Base-by-base conservation (phyloP, 495 filamentous ascomycete species). In the Penicillium ochrochloron region DNA sequence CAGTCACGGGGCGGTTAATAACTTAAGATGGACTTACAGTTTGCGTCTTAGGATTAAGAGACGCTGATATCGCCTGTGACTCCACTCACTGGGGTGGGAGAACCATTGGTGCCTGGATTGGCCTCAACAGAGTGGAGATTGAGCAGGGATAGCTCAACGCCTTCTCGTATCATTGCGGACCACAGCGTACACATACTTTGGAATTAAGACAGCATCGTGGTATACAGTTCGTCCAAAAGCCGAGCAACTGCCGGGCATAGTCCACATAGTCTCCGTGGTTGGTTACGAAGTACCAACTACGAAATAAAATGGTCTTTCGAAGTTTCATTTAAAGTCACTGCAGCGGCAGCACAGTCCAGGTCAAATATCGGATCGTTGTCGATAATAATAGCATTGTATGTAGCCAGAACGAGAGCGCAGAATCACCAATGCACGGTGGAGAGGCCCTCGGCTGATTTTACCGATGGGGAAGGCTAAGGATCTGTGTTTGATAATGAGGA, bases 51-150 rank as follows among this genome's bases (percentile, higher is more conserved):
- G n/a, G 41, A 44, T 21, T 44, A 5, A 21, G 41, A 44, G n/a
- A n/a, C 41, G 41, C 41, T 12, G 27, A 15, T 27, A 12, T 41
- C 31, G 35, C 5, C 25, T 14, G 12, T 25, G 17, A 23, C 34
- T 17, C 59, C 46, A 35, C 48, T 31, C 10, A 1, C 23, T 33
- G 19, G 23, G 50, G 17, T 31, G 50, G 15, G 25, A 27, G 23
- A 52, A 52, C 50, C 50, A 52, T 31, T 19, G 46, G 35, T 46
- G 31, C 46, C 27, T 23, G 25, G n/a, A 19, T 52, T 52, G 50
- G 29, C 11, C 50, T 25, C 25, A 27, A 11, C 25, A 31, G 15
- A 41, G 14, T 41, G 37, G 37, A 12, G 35, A 41, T 17, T 1
- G 11, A 17, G 37, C 5, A 52, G 50, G 25, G n/a, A 27, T 52